Evolutionary conservation across 306 rosid genomes (phyloP), one percentile per base, ranked within the genome.

Genomic region (Betula pendula): DNA sequence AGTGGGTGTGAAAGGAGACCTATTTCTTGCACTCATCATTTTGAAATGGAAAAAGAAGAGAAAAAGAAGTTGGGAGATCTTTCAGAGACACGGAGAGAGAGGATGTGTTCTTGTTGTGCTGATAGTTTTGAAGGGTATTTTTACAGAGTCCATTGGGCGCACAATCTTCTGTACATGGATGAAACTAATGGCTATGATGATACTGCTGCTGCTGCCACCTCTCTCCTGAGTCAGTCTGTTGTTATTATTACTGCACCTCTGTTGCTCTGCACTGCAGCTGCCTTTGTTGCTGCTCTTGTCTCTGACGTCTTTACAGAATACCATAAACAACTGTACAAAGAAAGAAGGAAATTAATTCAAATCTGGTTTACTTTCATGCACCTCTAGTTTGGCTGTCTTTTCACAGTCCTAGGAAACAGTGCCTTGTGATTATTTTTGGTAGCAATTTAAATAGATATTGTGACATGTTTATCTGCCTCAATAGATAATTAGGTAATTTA

Each of bases 241-340:
- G 86, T 88, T 90, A 90, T 92, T 86, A 90, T 90, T 89, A 85
- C 96, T 90, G 96, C 90, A 89, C 80, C 88, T 83, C 91, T 92
- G 96, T 68, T 80, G 86, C 81, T 81, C 73, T 89, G 66, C 85
- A 74, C 87, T 83, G 91, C 91, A 73, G 80, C 82, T 80, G 84
- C 86, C 84, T 85, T 76, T 77, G 88, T 80, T 88, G 85, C 90
- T 87, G 89, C 89, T 81, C 44, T 84, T 87, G 96, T 87, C 83
- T 82, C 92, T 91, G 91, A 85, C 89, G 85, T 80, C 79, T 83
- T 81, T 84, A 60, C 90, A 78, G 84, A 82, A 87, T 85, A 79
- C 44, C 84, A 89, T 83, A 87, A 86, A 80, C 84, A 77, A 80
- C 82, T 55, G 80, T 77, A 81, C 71, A 71, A 67, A 79, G 59